Conservation (phyloP, 345 rosid species). For the Camelina laxa region DNA sequence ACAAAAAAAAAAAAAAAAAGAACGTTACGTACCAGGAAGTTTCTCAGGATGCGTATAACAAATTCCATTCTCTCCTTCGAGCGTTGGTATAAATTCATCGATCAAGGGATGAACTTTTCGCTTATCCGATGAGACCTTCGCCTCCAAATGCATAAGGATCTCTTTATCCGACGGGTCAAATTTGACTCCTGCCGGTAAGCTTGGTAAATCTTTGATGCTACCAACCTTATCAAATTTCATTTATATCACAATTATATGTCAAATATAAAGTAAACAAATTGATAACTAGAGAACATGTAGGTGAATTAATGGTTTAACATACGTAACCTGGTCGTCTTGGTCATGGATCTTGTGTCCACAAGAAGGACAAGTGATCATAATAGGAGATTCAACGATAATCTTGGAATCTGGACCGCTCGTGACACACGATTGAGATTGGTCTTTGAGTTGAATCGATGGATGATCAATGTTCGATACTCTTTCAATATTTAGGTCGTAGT, state of each 20-base stretch:
- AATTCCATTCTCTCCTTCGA: constrained; percentile 89
- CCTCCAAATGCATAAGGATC: constrained; percentile 86
- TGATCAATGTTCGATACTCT: constrained; percentile 41
- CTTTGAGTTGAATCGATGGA: constrained; percentile 40
- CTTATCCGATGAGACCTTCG: constrained; percentile 62
- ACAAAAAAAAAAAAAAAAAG: constrained; percentile 3
- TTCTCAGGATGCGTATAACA: constrained; percentile 93
- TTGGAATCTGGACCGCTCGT: constrained; percentile 43
- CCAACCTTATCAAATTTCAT: constrained; percentile 49
- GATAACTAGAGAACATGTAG: constrained; percentile 7
- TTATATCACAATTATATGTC: background rate
- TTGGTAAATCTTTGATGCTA: constrained; percentile 71
- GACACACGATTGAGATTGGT: constrained; percentile 41
- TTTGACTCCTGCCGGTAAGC: constrained; percentile 93
- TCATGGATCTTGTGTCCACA: constrained; percentile 68
- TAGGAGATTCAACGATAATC: constrained; percentile 25
- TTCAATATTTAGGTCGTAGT: constrained; percentile 43
- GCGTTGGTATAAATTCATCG: constrained; percentile 83
- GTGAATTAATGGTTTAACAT: constrained; percentile 8
- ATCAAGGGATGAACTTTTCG: constrained; percentile 80
- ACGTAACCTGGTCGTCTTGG: constrained; percentile 66
- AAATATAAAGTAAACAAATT: background rate
- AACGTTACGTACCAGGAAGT: constrained; percentile 70
- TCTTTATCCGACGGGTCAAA: constrained; percentile 94
- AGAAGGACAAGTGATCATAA: constrained; percentile 61